A percentile compares a stretch with the other conserved stretches of the same genome.
These are phyloP conservation scores for Talaromyces stipitatus DNA, from an alignment of 495 filamentous ascomycete species.

Conservation along the genomic window DNA sequence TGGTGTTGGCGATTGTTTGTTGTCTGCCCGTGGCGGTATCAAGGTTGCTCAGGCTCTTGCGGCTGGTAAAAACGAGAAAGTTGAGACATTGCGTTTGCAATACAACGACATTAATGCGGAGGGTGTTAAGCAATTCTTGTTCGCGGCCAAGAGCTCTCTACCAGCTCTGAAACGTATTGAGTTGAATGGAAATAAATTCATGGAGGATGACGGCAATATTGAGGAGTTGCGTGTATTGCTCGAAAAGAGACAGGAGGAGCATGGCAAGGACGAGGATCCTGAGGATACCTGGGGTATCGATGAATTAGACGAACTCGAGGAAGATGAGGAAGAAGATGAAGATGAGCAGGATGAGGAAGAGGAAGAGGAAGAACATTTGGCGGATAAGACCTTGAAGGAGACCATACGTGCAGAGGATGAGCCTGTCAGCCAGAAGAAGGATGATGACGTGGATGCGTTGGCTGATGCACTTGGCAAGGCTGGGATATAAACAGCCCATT, in stretches of 20 bases:
- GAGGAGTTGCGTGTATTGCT: conserved; percentile 42
- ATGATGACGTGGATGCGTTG: conserved; percentile 73
- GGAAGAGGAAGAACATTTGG: conserved; percentile 47
- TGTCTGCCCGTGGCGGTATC: conserved; percentile 71
- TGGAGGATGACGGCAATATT: conserved; percentile 68
- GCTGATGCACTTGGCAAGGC: conserved; percentile 69
- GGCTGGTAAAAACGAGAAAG: conserved; percentile 64
- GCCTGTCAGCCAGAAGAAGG: conserved; percentile 62
- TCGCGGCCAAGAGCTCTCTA: conserved; percentile 55
- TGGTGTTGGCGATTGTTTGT: conserved; percentile 80
- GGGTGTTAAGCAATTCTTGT: conserved; percentile 60
- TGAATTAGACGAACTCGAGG: conserved; percentile 75
- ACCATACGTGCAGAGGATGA: conserved; percentile 67
- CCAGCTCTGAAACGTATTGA: conserved; percentile 74
- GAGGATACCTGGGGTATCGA: conserved; percentile 76
- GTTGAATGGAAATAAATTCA: conserved; percentile 92
- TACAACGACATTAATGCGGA: conserved; percentile 86
- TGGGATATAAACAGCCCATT: conserved; percentile 18
- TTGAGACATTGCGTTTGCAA: conserved; percentile 76
- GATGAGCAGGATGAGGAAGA: conserved; percentile 60
- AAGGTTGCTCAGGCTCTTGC: conserved; percentile 64
- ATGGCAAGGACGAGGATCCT: conserved; percentile 37
- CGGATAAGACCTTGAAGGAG: conserved; percentile 53
- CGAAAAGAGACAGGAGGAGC: conserved; percentile 50
- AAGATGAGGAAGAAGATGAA: conserved; percentile 61